Evolutionary conservation across 805 yeast species (phyloP), one percentile per base, ranked within the genome.

Genomic region (Candida sonorensis): DNA sequence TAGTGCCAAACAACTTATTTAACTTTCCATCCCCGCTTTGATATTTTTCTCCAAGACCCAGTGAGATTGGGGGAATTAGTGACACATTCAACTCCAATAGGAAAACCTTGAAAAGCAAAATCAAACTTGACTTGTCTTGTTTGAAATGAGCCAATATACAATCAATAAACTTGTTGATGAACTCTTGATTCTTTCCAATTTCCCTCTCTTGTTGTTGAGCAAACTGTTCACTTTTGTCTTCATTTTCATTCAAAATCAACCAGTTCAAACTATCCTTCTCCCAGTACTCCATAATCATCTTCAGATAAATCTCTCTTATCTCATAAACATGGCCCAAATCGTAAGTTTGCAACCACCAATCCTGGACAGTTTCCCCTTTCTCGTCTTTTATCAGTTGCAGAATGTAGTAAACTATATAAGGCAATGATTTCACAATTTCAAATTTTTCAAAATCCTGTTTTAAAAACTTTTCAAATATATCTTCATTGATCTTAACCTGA

Each of bases 321-420:
- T 34, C 17, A 26, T 36, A 33, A 21, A 40, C 44, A 5, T 40
- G 40, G 7, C 29, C 19, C 14, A 39, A 21, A 19, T 22, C 29
- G 20, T 40, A 42, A 10, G 42, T 31, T 26, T 33, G 22, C n/a
- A 31, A 20, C 44, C 44, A 40, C 31, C 26, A 33, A 11, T 9
- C 15, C 26, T 18, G 22, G 4, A 31, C 12, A 3, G 29, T 18
- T 9, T 31, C 27, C 4, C 34, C 10, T n/a, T 34, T 28, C 3
- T 26, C 35, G 5, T 15, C 26, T 20, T 32, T 27, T 8, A 42
- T 24, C 26, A 23, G 24, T 13, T 34, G 24, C 12, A 42, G 31
- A 1, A 37, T 17, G n/a, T 17, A 27, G 41, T 80, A 76, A 44
- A 72, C 73, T 23, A 61, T 63, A 29, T 68, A 67, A 46, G 81